Conservation (phyloP, 208 protist genomes). For the Acanthamoeba pearcei region DNA sequence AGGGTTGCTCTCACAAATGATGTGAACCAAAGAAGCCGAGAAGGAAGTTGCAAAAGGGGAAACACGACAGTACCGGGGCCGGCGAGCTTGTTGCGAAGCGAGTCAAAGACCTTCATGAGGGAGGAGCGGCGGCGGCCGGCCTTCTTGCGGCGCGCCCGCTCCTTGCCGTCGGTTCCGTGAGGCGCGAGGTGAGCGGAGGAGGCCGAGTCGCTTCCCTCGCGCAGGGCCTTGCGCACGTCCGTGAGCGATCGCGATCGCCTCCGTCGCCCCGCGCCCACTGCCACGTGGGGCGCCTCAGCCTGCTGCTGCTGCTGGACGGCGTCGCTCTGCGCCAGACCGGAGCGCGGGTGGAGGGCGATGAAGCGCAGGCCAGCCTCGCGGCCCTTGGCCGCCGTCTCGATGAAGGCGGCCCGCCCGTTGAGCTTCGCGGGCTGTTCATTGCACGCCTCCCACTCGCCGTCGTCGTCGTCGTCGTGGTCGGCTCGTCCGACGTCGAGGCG, state of each 20-base stretch:
- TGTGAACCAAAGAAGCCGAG: too few species aligned
- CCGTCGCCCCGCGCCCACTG: not conserved
- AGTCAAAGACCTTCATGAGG: conserved; percentile 9
- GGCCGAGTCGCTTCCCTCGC: not conserved
- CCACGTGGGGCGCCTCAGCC: too few species aligned
- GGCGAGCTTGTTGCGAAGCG: not conserved
- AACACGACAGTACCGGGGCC: too few species aligned
- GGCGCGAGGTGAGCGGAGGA: not conserved
- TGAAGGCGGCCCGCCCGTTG: not conserved
- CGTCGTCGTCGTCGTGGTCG: not conserved
- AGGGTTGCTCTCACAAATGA: too few species aligned
- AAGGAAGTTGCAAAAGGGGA: too few species aligned
- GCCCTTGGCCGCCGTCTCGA: not conserved
- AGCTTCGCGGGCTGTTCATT: not conserved
- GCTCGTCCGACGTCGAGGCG: not conserved
- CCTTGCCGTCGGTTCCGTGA: not conserved
- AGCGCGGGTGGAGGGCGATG: too few species aligned
- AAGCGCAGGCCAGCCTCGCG: too few species aligned
- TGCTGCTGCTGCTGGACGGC: too few species aligned
- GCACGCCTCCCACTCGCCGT: not conserved
- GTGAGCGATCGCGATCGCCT: not conserved
- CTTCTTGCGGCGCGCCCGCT: not conserved
- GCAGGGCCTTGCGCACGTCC: not conserved
- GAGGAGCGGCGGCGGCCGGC: not conserved
- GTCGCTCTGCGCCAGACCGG: too few species aligned